phyloP scores from a whole-genome alignment of 2,329 filamentous ascomycete genomes.

The Colletotrichum gigasporum region DNA sequence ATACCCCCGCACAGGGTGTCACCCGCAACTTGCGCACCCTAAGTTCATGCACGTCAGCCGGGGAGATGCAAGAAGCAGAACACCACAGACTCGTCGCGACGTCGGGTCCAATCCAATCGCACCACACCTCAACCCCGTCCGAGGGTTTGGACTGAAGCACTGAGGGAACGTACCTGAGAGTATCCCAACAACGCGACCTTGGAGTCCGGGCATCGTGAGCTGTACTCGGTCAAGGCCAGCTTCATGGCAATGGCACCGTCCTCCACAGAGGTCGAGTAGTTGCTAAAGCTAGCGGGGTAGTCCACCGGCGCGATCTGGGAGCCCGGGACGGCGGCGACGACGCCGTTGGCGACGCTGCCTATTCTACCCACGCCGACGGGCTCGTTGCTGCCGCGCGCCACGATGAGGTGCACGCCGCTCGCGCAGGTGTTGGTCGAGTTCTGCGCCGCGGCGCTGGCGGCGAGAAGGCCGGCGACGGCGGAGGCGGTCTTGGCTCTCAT shows the following conservation, averaged over 20 bases:
- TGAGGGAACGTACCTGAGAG: slow-evolving; percentile 47
- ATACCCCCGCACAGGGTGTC: slow-evolving; percentile 49
- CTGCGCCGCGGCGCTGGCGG: slow-evolving; percentile 35
- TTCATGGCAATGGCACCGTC: slow-evolving; percentile 44
- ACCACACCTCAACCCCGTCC: no score
- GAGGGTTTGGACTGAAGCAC: no score
- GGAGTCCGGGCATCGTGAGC: slow-evolving; percentile 45
- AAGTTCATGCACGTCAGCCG: slow-evolving; percentile 15
- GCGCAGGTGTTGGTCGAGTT: slow-evolving; percentile 40
- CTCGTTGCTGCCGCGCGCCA: slow-evolving; percentile 50
- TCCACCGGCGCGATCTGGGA: slow-evolving; percentile 45
- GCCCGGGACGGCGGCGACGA: slow-evolving; percentile 44
- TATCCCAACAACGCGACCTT: slow-evolving; percentile 53
- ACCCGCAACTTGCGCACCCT: slow-evolving; percentile 50
- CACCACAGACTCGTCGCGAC: no score
- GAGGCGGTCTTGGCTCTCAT: slow-evolving; percentile 20
- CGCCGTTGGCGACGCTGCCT: slow-evolving; percentile 43
- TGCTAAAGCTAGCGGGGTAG: slow-evolving; percentile 48
- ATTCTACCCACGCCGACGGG: slow-evolving; percentile 43
- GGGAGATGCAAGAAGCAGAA: not conserved
- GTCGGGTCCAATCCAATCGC: no score
- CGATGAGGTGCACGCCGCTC: slow-evolving; percentile 49
- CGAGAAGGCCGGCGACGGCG: slow-evolving; percentile 36
- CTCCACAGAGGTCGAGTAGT: slow-evolving; percentile 46
- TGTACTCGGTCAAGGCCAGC: slow-evolving; percentile 42